Evolutionary conservation across 2,329 filamentous ascomycete genomes (phyloP).

Genomic region (Pseudocercospora crystallina): DNA sequence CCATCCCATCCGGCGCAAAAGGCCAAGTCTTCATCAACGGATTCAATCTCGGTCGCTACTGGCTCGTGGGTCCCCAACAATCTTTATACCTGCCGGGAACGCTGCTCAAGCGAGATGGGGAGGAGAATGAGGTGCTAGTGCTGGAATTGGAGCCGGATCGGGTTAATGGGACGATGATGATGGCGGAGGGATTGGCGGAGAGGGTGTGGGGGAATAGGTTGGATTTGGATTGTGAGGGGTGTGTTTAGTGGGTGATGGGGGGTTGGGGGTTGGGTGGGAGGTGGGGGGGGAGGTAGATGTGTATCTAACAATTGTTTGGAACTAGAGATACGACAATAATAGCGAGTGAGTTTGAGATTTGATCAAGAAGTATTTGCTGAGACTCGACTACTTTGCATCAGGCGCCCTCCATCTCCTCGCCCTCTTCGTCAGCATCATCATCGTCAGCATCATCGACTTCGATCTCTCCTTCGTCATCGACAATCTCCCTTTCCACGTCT

Average conservation of each 20-base stretch:
- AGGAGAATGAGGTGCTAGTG: slow-evolving; percentile 7
- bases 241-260: slow-evolving; percentile 10
- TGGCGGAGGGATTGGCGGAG: slow-evolving; percentile 5
- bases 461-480: no score
- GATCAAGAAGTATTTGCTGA: no score
- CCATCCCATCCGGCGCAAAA: slow-evolving; percentile 9
- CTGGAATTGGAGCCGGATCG: slow-evolving; percentile 15
- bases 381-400: no score
- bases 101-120: neutral
- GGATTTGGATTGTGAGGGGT: slow-evolving; percentile 11
- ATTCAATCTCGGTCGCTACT: slow-evolving; percentile 16
- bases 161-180: slow-evolving; percentile 7
- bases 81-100: slow-evolving; percentile 14
- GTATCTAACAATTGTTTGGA: no score
- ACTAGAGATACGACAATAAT: no score
- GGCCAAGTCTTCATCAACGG: slow-evolving; percentile 15
- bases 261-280: no score
- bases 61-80: slow-evolving; percentile 15
- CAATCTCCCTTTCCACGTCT: no score
- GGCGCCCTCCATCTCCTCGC: no score
- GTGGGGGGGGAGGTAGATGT: no score
- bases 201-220: slow-evolving; percentile 9
- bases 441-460: no score
- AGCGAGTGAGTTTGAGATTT: no score
- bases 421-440: no score